These are phyloP conservation scores for Naganishia friedmannii DNA, from an alignment of 768 basidiomycete genomes.

Conservation along the genomic window DNA sequence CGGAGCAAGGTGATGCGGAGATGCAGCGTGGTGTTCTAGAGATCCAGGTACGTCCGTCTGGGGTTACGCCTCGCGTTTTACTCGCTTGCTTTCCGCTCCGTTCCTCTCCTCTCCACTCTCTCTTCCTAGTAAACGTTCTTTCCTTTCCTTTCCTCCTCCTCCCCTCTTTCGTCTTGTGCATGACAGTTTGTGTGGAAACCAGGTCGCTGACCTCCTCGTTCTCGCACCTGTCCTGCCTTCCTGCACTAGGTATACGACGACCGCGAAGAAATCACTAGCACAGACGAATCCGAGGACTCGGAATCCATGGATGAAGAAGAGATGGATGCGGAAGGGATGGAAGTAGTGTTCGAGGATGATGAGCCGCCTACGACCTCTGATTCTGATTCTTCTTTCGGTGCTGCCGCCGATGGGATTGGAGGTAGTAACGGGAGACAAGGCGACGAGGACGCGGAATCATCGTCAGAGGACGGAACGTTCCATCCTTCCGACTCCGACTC, in stretches of 20 bases:
- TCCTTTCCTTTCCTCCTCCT: too few species aligned
- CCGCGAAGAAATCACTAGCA: not conserved
- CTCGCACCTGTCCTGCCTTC: too few species aligned
- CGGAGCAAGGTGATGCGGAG: not conserved
- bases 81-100: too few species aligned
- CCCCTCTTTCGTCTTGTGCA: too few species aligned
- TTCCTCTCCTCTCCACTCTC: too few species aligned
- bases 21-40: not conserved
- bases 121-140: too few species aligned
- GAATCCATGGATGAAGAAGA: constrained; percentile 2
- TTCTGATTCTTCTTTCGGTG: not conserved
- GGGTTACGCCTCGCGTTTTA: too few species aligned
- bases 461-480: constrained; percentile 26
- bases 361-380: constrained; percentile 11
- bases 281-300: constrained; percentile 19
- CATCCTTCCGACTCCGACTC: not conserved
- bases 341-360: constrained; percentile 25
- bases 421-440: constrained; percentile 31
- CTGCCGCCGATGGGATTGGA: too few species aligned
- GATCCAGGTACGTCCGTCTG: constrained; percentile 1
- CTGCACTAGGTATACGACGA: constrained; percentile 17
- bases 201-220: too few species aligned
- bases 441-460: constrained; percentile 30
- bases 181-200: too few species aligned
- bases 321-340: constrained; percentile 34